Conservation (phyloP, 23 red algal species). For the Gracilaria gracilis region DNA sequence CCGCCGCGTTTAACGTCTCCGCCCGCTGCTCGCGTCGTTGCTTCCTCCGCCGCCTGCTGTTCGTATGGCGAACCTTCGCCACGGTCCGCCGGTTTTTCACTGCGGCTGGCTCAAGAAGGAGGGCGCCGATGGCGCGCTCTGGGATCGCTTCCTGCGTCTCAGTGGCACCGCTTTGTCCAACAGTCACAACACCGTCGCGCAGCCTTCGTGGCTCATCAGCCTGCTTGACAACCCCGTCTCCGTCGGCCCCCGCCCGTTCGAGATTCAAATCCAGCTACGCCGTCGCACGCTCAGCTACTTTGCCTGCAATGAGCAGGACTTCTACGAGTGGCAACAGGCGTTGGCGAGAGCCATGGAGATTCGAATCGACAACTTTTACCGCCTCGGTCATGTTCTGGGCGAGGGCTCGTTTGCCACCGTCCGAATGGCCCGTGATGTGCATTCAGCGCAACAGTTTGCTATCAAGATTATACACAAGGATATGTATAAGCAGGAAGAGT, state of each 20-base stretch:
- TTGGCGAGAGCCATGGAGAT: conserved; percentile 74
- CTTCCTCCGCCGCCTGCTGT: not conserved
- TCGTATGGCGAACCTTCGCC: conserved; percentile 71
- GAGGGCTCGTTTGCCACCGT: conserved; percentile 88
- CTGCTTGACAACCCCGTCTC: conserved; percentile 75
- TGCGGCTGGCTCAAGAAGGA: conserved; percentile 91
- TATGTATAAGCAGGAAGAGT: conserved; percentile 55
- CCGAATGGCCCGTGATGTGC: conserved; percentile 56
- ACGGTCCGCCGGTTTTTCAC: conserved; percentile 65
- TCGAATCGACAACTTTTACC: conserved; percentile 73
- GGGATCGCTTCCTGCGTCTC: conserved; percentile 80
- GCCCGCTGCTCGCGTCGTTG: not conserved
- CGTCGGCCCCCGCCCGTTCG: conserved; percentile 71
- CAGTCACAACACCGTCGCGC: conserved; percentile 58
- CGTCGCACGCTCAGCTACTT: conserved; percentile 81
- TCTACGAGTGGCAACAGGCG: conserved; percentile 67
- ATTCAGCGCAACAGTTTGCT: conserved; percentile 76
- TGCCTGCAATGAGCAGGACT: conserved; percentile 71
- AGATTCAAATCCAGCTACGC: conserved; percentile 76
- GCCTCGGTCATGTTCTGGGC: conserved; percentile 73
- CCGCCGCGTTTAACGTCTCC: too few species aligned
- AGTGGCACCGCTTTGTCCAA: conserved; percentile 79
- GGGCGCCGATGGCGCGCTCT: conserved; percentile 46
- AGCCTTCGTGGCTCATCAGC: conserved; percentile 81
- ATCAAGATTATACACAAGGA: conserved; percentile 90